These are phyloP conservation scores for Afroboletus lepidellus DNA, from an alignment of 1,284 basidiomycete genomes.

Conservation along the genomic window DNA sequence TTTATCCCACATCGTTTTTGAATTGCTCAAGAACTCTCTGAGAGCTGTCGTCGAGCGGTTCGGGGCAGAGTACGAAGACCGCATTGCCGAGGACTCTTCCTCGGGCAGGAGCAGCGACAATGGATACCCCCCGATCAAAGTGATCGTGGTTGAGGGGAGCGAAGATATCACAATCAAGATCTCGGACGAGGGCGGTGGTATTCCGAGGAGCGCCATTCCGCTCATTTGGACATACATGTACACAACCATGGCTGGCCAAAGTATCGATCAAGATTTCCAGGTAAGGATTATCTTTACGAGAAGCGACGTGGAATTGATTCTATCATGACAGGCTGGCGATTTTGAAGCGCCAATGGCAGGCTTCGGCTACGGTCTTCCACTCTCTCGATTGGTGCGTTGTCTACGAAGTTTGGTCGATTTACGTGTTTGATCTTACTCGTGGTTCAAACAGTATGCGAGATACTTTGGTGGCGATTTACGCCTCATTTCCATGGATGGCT, in stretches of 20 bases:
- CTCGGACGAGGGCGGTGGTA: constrained; percentile 92
- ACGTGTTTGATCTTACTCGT: no score
- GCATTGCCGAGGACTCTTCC: neutral
- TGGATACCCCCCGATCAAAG: constrained; percentile 88
- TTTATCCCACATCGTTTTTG: constrained; percentile 93
- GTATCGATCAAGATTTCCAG: constrained; percentile 81
- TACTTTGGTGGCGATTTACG: constrained; percentile 98
- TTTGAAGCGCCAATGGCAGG: constrained; percentile 99
- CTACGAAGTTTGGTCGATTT: neutral
- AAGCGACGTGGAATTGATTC: constrained; percentile 1
- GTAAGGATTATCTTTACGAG: constrained; percentile 3
- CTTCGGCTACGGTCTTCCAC: constrained; percentile 91
- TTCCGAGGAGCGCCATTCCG: constrained; percentile 82
- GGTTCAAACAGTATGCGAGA: constrained; percentile 69
- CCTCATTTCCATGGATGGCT: constrained; percentile 97
- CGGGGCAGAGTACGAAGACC: constrained; percentile 77
- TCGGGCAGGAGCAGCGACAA: constrained; percentile 1
- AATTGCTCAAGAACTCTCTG: constrained; percentile 95
- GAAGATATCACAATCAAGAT: constrained; percentile 99
- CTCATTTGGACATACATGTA: constrained; percentile 99
- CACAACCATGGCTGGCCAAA: constrained; percentile 92
- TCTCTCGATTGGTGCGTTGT: constrained; percentile 76
- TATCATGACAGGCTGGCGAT: constrained; percentile 59
- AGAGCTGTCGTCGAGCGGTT: constrained; percentile 94
- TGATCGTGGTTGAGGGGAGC: constrained; percentile 93